Conservation (phyloP, 495 filamentous ascomycete species). For the Xylaria acuta region DNA sequence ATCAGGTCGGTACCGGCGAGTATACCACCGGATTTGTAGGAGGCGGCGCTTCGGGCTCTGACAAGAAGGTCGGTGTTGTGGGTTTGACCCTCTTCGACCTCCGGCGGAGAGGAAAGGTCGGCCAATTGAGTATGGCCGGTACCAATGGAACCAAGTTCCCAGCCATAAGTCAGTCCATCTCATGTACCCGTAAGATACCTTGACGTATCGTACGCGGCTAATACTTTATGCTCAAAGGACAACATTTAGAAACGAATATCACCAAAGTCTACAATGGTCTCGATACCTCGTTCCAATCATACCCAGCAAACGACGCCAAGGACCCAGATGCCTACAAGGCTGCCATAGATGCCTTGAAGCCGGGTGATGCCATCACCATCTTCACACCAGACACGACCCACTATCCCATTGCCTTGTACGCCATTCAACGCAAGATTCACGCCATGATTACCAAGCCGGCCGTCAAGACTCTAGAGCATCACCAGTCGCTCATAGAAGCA, state of each 20-base stretch:
- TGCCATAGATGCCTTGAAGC: slow-evolving; percentile 83
- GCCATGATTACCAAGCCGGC: slow-evolving; percentile 97
- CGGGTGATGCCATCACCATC: slow-evolving; percentile 91
- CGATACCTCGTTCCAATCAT: slow-evolving; percentile 82
- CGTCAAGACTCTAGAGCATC: slow-evolving; percentile 80
- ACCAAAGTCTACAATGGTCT: slow-evolving; percentile 83
- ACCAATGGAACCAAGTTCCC: slow-evolving; percentile 88
- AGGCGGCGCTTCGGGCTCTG: slow-evolving; percentile 74
- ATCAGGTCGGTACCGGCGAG: slow-evolving; percentile 87
- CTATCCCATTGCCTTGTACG: slow-evolving; percentile 93
- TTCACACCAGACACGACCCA: slow-evolving; percentile 96
- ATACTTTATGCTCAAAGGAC: slow-evolving; percentile 54
- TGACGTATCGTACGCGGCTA: neutral
- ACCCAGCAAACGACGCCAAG: slow-evolving; percentile 69
- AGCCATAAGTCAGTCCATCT: slow-evolving; percentile 73
- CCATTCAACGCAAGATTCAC: slow-evolving; percentile 84
- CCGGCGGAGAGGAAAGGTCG: slow-evolving; percentile 85
- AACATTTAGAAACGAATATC: slow-evolving; percentile 90
- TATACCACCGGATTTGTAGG: slow-evolving; percentile 94
- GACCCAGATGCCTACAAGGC: slow-evolving; percentile 88
- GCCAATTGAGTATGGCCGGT: slow-evolving; percentile 86
- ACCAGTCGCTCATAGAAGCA: slow-evolving; percentile 73
- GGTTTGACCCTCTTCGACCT: slow-evolving; percentile 90
- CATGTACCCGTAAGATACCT: neutral
- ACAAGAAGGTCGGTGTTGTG: slow-evolving; percentile 94